A percentile compares a stretch with the other conserved stretches of the same genome.
Evolutionary conservation across 352 stramenopile genomes (phyloP).

Genomic region (Phytophthora palmivora): DNA sequence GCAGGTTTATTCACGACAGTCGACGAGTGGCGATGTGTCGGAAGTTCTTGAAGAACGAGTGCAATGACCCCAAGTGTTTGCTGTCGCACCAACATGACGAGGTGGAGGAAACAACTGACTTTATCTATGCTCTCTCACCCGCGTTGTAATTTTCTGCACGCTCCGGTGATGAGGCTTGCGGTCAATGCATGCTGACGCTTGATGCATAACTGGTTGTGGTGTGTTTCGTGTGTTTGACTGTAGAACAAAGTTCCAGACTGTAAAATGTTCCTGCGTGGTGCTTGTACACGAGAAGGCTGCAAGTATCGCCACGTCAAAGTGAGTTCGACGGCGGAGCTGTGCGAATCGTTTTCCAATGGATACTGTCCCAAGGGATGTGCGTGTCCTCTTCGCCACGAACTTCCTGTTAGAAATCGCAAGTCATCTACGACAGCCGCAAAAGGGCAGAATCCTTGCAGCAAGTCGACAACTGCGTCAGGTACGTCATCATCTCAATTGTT

Average conservation of each 20-base stretch:
- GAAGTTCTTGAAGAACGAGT: conserved; percentile 78
- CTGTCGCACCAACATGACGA: conserved; percentile 81
- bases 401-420: conserved; percentile 39
- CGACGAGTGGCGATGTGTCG: conserved; percentile 82
- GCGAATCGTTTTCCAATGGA: conserved; percentile 68
- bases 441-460: conserved; percentile 9
- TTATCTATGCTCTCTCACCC: conserved; percentile 22
- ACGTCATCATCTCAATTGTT: conserved; percentile 38
- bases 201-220: conserved; percentile 34
- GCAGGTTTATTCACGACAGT: conserved; percentile 87
- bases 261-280: conserved; percentile 76
- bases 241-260: conserved; percentile 89
- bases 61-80: conserved; percentile 60
- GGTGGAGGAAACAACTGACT: conserved; percentile 44
- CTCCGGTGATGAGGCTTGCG: conserved; percentile 15
- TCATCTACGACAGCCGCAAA: background rate
- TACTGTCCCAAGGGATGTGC: conserved; percentile 63
- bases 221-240: conserved; percentile 12
- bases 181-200: conserved; percentile 22
- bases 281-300: conserved; percentile 77
- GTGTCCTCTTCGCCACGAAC: conserved; percentile 73
- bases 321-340: conserved; percentile 64
- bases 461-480: conserved; percentile 38
- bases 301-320: conserved; percentile 88
- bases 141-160: conserved; percentile 8